Base-by-base conservation (phyloP, 2,329 filamentous ascomycete genomes). In the Zasmidium citrigriseum region DNA sequence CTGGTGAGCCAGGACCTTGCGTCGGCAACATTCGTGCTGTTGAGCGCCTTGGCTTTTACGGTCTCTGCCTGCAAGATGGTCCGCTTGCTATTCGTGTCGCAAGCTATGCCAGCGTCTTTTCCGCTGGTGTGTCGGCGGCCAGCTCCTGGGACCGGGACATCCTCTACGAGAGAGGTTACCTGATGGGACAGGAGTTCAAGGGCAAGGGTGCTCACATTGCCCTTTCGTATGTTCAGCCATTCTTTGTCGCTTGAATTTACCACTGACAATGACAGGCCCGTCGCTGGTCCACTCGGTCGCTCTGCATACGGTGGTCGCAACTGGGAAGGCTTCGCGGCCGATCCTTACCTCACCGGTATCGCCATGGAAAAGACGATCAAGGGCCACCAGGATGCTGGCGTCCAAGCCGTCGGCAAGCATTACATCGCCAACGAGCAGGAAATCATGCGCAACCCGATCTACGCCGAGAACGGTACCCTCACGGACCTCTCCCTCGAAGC, bases 401-500 rank as follows among this genome's bases (percentile, higher is more conserved):
- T 80, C 10, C 71, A 78, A 51, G 70, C 74, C 38, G 72, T 68
- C 41, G 71, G 73, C 20, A 71, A 72, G 59, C 70, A 86, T 65
- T 77, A 78, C 22, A 76, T 86, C 58, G 81, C 46, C 3, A 89
- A 91, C 71, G 82, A 82, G 67, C 72, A 81, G 70, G 77, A 79
- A 65, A 68, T 73, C 11, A 76, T 83, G 66, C 80, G 82, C 69
- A 85, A 68, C 44, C 69, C 67, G 4, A 34, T 34, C 14, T 34
- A 46, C 1, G 59, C 60, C 46, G 58, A 67, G n/a, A 67, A 65
- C 20, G 47, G 47, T 45, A 47, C 54, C 16, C 34, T 51, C 34
- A 63, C 57, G 1, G 61, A 63, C 7, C 24, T 59, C 20, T 63
- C 61, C 47, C 59, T 60, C 44, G 80, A 77, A 2, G 77, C 80